Evolutionary conservation across 805 yeast genomes (phyloP).

Genomic region (Suhomyces vadensis): DNA sequence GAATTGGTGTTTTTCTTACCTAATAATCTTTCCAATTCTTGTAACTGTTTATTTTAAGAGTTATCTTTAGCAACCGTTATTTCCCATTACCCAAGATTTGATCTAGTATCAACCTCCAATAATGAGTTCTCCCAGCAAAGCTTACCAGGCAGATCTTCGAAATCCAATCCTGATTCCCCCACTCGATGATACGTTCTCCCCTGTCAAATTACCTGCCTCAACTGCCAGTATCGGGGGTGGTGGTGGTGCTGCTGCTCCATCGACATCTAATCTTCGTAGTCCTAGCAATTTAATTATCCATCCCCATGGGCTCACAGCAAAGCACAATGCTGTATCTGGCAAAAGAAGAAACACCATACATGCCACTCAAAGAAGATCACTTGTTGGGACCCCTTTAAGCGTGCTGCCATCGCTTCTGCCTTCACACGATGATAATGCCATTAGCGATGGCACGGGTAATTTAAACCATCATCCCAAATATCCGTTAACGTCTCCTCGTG

Average conservation of each 20-base stretch:
- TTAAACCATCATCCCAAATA: slow-evolving; percentile 2
- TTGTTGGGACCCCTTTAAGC: slow-evolving; percentile 14
- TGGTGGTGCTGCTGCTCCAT: no score
- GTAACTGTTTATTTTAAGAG: no score
- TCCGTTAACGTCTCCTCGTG: slow-evolving; percentile 16
- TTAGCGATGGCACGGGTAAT: not conserved
- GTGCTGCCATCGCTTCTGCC: slow-evolving; percentile 6
- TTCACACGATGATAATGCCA: not conserved
- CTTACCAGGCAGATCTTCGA: not conserved
- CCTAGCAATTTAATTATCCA: slow-evolving; percentile 9
- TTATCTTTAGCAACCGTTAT: not conserved
- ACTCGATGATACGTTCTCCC: slow-evolving; percentile 16
- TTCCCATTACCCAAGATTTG: not conserved
- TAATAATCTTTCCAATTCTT: no score
- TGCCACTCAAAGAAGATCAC: slow-evolving; percentile 8
- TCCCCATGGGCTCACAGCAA: slow-evolving; percentile 50
- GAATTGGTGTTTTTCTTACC: no score
- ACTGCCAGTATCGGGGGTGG: not conserved
- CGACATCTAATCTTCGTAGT: not conserved
- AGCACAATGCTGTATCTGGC: slow-evolving; percentile 23
- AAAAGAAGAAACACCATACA: slow-evolving; percentile 25
- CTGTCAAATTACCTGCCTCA: slow-evolving; percentile 14
- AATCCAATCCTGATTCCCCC: not conserved
- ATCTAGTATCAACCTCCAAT: not conserved
- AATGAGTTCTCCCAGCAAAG: not conserved